Evolutionary conservation across 164 flowering plant species (phyloP).

Genomic region (Houttuynia cordata): DNA sequence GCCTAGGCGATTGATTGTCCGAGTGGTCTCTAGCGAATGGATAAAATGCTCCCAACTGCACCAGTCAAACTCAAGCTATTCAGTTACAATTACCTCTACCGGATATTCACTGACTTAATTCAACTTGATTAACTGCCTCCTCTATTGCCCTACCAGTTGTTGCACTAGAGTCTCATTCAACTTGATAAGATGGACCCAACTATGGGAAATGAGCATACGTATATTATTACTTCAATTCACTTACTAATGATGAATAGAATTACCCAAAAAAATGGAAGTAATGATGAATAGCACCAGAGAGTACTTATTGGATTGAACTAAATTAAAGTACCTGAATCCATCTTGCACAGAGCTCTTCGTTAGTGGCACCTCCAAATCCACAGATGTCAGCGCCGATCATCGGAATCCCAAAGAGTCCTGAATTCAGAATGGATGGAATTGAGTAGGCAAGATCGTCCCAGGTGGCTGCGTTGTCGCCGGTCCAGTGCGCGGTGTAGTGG

Average conservation of each 20-base stretch:
- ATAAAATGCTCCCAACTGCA: slow-evolving; percentile 79
- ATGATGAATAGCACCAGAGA: too few relatives aligned
- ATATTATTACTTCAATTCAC: too few relatives aligned
- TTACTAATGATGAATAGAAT: too few relatives aligned
- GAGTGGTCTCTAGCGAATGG: slow-evolving; percentile 81
- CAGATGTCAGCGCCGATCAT: slow-evolving; percentile 94
- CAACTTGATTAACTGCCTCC: too few relatives aligned
- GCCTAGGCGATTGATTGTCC: slow-evolving; percentile 21
- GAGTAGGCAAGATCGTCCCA: slow-evolving; percentile 71
- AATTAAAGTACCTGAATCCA: slow-evolving; percentile 61
- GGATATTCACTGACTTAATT: too few relatives aligned
- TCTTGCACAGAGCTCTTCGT: slow-evolving; percentile 67
- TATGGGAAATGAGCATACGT: neutral
- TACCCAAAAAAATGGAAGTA: too few relatives aligned
- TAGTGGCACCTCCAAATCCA: slow-evolving; percentile 47
- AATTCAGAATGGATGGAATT: slow-evolving; percentile 47
- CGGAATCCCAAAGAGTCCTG: slow-evolving; percentile 72
- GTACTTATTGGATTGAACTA: neutral
- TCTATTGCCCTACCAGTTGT: too few relatives aligned
- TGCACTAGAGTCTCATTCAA: too few relatives aligned
- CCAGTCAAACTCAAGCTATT: neutral
- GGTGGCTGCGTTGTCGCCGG: slow-evolving; percentile 69
- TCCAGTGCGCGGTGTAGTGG: slow-evolving; percentile 76
- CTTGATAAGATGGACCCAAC: neutral
- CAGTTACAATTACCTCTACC: too few relatives aligned